phyloP scores from a whole-genome alignment of 768 basidiomycete species.

The Harrya chromipes region DNA sequence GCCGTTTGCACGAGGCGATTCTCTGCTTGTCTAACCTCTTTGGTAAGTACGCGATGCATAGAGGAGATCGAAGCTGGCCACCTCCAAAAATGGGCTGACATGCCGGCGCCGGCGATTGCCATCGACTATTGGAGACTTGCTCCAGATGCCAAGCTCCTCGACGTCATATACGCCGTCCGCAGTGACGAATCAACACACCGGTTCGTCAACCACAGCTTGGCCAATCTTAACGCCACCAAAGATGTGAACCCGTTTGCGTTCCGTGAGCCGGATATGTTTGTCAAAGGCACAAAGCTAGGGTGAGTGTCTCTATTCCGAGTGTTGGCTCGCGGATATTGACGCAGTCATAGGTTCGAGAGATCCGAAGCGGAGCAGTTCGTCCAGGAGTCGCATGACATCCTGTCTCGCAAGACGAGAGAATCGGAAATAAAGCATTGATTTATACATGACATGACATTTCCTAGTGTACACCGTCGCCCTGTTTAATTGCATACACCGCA shows the following conservation, averaged over 20 bases:
- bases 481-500: conserved; percentile 13
- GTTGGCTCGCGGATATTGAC: conserved; percentile 18
- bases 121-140: conserved; percentile 92
- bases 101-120: conserved; percentile 82
- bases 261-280: conserved; percentile 81
- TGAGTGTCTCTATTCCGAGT: conserved; percentile 36
- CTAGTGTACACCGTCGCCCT: background rate
- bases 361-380: conserved; percentile 65
- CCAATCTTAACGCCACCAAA: conserved; percentile 69
- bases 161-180: conserved; percentile 88
- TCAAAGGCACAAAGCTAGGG: conserved; percentile 76
- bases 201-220: conserved; percentile 95
- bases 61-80: conserved; percentile 77
- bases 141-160: conserved; percentile 72
- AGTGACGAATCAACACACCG: conserved; percentile 92
- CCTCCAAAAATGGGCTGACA: conserved; percentile 76
- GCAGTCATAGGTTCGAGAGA: conserved; percentile 55
- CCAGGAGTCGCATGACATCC: conserved; percentile 54
- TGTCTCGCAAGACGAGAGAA: conserved; percentile 32
- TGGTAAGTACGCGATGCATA: conserved; percentile 71
- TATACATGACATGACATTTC: conserved; percentile 3
- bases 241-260: conserved; percentile 92
- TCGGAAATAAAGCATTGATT: conserved; percentile 29
- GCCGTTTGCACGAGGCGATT: conserved; percentile 15
- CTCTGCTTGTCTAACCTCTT: conserved; percentile 14